Evolutionary conservation across 768 basidiomycete species (phyloP).

Genomic region (Kwoniella dendrophila): DNA sequence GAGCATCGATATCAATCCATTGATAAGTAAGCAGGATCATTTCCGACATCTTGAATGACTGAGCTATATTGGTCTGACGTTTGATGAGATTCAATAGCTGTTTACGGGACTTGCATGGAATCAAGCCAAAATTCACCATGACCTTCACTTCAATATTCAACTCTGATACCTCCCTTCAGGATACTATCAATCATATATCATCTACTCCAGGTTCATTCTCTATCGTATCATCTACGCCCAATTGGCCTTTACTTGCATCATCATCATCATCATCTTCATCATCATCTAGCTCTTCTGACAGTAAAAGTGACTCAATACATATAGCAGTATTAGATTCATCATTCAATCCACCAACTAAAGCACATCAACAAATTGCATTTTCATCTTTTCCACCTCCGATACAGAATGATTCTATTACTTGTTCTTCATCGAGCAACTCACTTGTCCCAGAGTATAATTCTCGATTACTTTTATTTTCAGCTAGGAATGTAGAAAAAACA

Average conservation of each 20-base stretch:
- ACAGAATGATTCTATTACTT: constrained; percentile 15
- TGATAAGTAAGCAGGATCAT: no score
- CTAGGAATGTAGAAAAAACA: constrained; percentile 82
- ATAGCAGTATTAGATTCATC: constrained; percentile 85
- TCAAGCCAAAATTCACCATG: no score
- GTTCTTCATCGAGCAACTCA: not conserved
- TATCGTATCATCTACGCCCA: constrained; percentile 6
- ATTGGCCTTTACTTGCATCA: constrained; percentile 6
- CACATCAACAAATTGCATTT: constrained; percentile 74
- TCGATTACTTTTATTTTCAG: constrained; percentile 75
- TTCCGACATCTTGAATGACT: no score
- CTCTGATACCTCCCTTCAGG: not conserved
- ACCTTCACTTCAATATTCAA: not conserved
- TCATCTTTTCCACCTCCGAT: constrained; percentile 32
- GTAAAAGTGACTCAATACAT: constrained; percentile 51
- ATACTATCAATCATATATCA: constrained; percentile 10
- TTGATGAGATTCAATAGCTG: no score
- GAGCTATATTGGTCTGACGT: no score
- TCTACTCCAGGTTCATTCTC: constrained; percentile 17
- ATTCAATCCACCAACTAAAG: constrained; percentile 87
- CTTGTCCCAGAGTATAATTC: constrained; percentile 63
- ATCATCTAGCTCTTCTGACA: not conserved
- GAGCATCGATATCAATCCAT: not conserved
- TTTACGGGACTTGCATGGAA: no score
- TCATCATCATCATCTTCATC: not conserved